These are phyloP conservation scores for Protomyces arabidopsidicola DNA, from an alignment of 1,139 yeast species.

Conservation along the genomic window DNA sequence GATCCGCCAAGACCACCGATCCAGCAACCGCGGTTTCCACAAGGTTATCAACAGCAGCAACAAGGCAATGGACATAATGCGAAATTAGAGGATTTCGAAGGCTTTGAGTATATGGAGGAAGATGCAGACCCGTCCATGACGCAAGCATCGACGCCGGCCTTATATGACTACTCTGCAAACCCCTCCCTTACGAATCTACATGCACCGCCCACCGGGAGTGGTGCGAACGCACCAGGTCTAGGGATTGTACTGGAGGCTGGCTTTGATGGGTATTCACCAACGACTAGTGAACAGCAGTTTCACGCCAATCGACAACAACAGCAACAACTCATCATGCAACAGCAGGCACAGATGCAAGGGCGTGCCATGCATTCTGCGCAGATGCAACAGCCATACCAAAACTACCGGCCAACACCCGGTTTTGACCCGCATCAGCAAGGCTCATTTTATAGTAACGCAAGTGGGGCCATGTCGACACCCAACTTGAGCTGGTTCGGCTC, in stretches of 20 bases:
- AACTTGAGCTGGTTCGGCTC: constrained; percentile 11
- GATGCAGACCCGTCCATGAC: constrained; percentile 14
- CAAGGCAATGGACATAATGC: not conserved
- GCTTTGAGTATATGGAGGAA: constrained; percentile 2
- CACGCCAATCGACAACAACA: not conserved
- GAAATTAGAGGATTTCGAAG: not conserved
- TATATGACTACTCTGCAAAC: constrained; percentile 19
- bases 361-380: not conserved
- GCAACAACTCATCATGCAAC: not conserved
- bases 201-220: not conserved
- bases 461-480: constrained; percentile 25
- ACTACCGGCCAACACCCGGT: not conserved
- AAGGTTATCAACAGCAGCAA: not conserved
- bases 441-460: constrained; percentile 5
- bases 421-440: not conserved
- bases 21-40: not conserved
- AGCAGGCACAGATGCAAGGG: not conserved
- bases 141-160: constrained; percentile 24
- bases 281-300: not conserved
- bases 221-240: not conserved
- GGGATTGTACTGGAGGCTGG: not conserved
- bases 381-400: not conserved
- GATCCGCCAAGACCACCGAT: not conserved
- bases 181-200: constrained; percentile 19
- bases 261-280: not conserved